Base-by-base conservation (phyloP, 140 eudicot species). In the Ambrosia hybrid region DNA sequence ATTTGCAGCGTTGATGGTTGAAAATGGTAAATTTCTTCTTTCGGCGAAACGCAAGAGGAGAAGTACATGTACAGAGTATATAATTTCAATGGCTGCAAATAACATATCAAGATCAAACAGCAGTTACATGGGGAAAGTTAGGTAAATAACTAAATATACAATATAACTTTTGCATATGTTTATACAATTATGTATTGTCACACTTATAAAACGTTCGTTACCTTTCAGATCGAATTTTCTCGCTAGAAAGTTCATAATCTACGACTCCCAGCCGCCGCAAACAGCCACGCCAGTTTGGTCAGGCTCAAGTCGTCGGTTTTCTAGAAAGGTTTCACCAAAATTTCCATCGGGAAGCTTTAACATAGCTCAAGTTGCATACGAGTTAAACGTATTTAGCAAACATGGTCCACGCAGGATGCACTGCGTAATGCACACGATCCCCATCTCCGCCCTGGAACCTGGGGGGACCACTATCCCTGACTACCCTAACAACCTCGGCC, bases 341-440 rank as follows among this genome's bases (percentile, higher is more conserved):
- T 85, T 78, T 70, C 95, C 97, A 3, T 51, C 81, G 0, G 96
- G 95, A 63, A 86, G 72, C 77, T 89, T 83, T 69, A 85, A 81
- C 81, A 85, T 91, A 33, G 91, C 97, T 57, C 96, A 91, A 66
- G 81, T 91, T 14, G 74, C 88, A 7, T 91, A 86, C 61, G 97
- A 89, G 81, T 84, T 91, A 61, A 91, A 91, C 39, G 97, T 91
- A 15, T 85, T 91, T 21, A 96, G 97, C 71, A 85, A 95, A 64
- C 74, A 91, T 73, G 97, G 97, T 39, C 97, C 97, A 58, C 97
- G 97, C n/a, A 79, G 85, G 65, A 91, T 91, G 97, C 80, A 91
- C 60, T 89, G 96, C 57, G 64, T 76, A 26, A 91, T 91, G 96
- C 91, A 83, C 77, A 74, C 97, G 3, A 89, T 91, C 77, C 97